phyloP scores from a whole-genome alignment of 805 yeast genomes.

The Starmerella floricola region DNA sequence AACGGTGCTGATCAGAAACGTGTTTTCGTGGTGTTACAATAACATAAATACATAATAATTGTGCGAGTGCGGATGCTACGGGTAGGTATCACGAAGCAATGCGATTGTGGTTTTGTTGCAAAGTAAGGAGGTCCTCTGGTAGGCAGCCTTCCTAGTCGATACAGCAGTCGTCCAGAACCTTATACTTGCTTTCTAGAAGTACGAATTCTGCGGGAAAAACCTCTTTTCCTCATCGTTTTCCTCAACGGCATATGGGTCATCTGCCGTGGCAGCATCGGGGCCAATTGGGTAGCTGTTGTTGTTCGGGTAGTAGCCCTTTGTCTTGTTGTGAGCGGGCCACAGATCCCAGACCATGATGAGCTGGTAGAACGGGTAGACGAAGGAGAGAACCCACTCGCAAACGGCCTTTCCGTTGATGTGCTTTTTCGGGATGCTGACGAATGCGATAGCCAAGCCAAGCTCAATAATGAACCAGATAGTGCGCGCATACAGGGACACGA shows the following conservation, averaged over 20 bases:
- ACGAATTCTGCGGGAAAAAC: constrained; percentile 1
- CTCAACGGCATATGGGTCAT: not conserved
- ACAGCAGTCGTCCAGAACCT: too few species aligned
- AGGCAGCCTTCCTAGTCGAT: too few species aligned
- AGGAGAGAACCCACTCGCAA: constrained; percentile 78
- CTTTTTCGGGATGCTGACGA: constrained; percentile 31
- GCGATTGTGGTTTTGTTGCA: too few species aligned
- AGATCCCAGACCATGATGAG: constrained; percentile 58
- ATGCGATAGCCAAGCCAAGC: constrained; percentile 54
- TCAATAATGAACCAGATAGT: constrained; percentile 56
- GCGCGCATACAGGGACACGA: constrained; percentile 39
- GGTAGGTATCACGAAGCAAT: too few species aligned
- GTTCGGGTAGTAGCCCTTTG: constrained; percentile 22
- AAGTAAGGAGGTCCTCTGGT: too few species aligned
- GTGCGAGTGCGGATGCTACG: too few species aligned
- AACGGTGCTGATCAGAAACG: too few species aligned
- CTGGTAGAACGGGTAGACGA: constrained; percentile 65
- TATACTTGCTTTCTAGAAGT: not conserved
- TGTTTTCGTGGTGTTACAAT: too few species aligned
- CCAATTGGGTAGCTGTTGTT: constrained; percentile 12
- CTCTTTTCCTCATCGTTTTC: not conserved
- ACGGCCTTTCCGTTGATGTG: constrained; percentile 41
- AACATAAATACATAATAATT: too few species aligned
- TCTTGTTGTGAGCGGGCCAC: constrained; percentile 44
- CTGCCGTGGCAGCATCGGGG: constrained; percentile 2